Conservation (phyloP, 805 yeast genomes). For the Ogataea corticis region DNA sequence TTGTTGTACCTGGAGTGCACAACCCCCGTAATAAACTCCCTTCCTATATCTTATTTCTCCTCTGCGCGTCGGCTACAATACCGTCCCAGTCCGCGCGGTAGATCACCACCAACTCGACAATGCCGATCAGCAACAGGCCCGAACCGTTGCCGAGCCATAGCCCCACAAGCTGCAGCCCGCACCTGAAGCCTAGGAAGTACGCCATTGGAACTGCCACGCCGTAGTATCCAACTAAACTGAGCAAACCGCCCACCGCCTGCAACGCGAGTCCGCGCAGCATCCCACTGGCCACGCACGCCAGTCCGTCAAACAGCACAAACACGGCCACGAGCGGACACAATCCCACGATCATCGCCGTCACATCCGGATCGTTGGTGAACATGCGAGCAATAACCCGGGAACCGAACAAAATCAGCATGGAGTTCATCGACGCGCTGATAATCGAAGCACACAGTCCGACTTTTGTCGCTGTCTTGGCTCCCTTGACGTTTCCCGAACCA, state of each 20-base stretch:
- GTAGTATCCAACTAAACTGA: conserved; percentile 73
- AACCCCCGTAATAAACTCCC: too few relatives aligned
- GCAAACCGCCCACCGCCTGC: conserved; percentile 69
- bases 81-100: conserved; percentile 53
- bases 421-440: conserved; percentile 39
- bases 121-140: conserved; percentile 58
- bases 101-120: conserved; percentile 48
- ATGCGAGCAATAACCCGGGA: conserved; percentile 51
- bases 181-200: conserved; percentile 52
- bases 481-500: conserved; percentile 41
- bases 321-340: conserved; percentile 66
- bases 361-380: conserved; percentile 64
- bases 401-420: conserved; percentile 46
- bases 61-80: conserved; percentile 37
- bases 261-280: conserved; percentile 74
- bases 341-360: conserved; percentile 49
- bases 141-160: conserved; percentile 74
- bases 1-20: too few relatives aligned
- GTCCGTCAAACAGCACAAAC: conserved; percentile 67
- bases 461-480: conserved; percentile 41
- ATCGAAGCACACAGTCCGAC: conserved; percentile 41
- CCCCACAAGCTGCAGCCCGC: conserved; percentile 54
- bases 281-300: conserved; percentile 72
- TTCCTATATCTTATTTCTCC: conserved; percentile 14
- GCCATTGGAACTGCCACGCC: conserved; percentile 70